These are phyloP conservation scores for Diaporthe nobilis DNA, from an alignment of 2,329 filamentous ascomycete species.

Conservation along the genomic window DNA sequence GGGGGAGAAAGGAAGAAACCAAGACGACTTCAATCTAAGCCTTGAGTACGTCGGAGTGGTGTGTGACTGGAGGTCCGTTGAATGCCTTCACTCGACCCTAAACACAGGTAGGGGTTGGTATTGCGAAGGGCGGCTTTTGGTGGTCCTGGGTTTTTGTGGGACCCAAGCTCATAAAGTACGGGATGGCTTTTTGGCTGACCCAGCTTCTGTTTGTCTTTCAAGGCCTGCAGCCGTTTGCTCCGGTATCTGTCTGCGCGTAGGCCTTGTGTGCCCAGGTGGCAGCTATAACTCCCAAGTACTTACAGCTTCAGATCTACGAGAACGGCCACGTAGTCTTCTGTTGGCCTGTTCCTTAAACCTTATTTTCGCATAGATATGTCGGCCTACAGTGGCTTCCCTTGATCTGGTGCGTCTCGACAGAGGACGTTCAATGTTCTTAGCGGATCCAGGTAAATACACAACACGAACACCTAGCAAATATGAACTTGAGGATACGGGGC, in stretches of 20 bases:
- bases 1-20: neutral
- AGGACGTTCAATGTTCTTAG: neutral
- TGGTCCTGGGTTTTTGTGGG: too few relatives aligned
- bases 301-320: too few relatives aligned
- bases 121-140: too few relatives aligned
- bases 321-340: neutral
- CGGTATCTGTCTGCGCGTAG: too few relatives aligned
- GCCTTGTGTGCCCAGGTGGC: too few relatives aligned
- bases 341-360: neutral
- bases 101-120: too few relatives aligned
- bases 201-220: too few relatives aligned
- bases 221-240: too few relatives aligned
- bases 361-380: neutral
- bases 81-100: neutral
- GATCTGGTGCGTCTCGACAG: neutral
- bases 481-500: neutral
- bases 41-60: neutral
- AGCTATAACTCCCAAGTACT: too few relatives aligned
- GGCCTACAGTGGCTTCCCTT: neutral
- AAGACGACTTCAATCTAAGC: neutral
- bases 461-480: neutral
- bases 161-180: too few relatives aligned
- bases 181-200: too few relatives aligned
- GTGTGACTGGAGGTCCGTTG: neutral
- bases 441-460: too few relatives aligned